Evolutionary conservation across 2,329 filamentous ascomycete genomes (phyloP), one percentile per base, ranked within the genome.

Genomic region (Albifimbria verrucaria): DNA sequence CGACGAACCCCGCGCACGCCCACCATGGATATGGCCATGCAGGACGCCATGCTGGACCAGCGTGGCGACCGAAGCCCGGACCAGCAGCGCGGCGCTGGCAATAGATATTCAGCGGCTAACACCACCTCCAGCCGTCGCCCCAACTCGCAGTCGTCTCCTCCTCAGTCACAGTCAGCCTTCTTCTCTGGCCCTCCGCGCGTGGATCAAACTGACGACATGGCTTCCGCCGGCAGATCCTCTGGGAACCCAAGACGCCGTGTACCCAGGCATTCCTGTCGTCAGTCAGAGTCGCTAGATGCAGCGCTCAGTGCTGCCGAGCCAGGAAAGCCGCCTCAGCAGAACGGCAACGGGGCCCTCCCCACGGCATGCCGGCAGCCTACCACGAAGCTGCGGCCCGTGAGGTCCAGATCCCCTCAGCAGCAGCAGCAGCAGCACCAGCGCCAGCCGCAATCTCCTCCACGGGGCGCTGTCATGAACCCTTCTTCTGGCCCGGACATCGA

Each of bases 401-500:
- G 18, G 42, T 21, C 42, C 42, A 44, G 15, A 23, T 21, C 18
- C 42, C 42, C 12, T 23, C 21, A 26, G 21, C 44, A 47, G 44
- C 23, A 47, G 21, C 44, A 26, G 21, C 44, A 26, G 21, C 44
- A 47, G 44, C 43, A 21, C 9, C 22, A 21, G 22, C 20, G 18
- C 22, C 44, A 25, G 23, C 44, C 9, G 20, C 20, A 44, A 20
- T 25, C 22, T 21, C 44, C 20, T 12, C 23, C 44, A 12, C 44
- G 44, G n/a, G 23, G 23, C 22, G 44, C 22, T 47, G 44, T 44
- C 4, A 7, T 3, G 42, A 11, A 17, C 4, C 42, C 24, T 3
- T 18, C 46, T 48, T 58, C 59, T 5, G 59, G 60, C 39, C 53
- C 52, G 20, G 51, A 59, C 44, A 73, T 77, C 62, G 66, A 66